Conservation (phyloP, 495 filamentous ascomycete species). For the Hypoxylon rickii region DNA sequence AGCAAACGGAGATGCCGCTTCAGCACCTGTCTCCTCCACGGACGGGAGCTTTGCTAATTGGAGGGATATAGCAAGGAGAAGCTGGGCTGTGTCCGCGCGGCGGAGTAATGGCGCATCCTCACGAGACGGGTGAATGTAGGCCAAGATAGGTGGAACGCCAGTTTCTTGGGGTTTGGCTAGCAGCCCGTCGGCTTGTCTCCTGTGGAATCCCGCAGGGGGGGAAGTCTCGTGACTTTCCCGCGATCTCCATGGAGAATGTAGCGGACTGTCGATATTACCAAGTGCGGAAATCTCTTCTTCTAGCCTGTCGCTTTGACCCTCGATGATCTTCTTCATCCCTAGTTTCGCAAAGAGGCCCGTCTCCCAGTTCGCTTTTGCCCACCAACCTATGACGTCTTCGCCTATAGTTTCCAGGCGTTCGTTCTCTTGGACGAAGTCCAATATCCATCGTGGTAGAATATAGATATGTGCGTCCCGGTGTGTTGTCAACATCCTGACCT, state of each 20-base stretch:
- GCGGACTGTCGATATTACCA: constrained; percentile 15
- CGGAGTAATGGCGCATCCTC: constrained; percentile 65
- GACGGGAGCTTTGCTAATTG: constrained; percentile 76
- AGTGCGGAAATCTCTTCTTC: constrained; percentile 12
- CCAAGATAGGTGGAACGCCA: constrained; percentile 70
- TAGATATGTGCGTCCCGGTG: constrained; percentile 92
- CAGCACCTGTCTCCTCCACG: constrained; percentile 64
- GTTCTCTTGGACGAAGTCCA: constrained; percentile 77
- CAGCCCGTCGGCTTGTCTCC: constrained; percentile 18
- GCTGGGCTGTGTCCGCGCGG: constrained; percentile 82
- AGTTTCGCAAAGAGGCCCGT: constrained; percentile 77
- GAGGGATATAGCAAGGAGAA: constrained; percentile 81
- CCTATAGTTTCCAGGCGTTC: constrained; percentile 81
- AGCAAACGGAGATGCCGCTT: constrained; percentile 68
- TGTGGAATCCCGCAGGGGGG: constrained; percentile 23
- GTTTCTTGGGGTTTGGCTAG: constrained; percentile 30
- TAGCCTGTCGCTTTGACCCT: constrained; percentile 30
- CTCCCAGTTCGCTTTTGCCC: constrained; percentile 94
- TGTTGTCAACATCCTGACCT: constrained; percentile 75
- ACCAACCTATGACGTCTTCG: constrained; percentile 92
- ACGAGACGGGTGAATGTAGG: constrained; percentile 68
- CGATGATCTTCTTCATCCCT: constrained; percentile 67
- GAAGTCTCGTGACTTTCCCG: constrained; percentile 30
- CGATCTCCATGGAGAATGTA: constrained; percentile 36
- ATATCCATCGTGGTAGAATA: constrained; percentile 87